Base-by-base conservation (phyloP, 2,329 filamentous ascomycete species). In the Metarhizium guizhouense region DNA sequence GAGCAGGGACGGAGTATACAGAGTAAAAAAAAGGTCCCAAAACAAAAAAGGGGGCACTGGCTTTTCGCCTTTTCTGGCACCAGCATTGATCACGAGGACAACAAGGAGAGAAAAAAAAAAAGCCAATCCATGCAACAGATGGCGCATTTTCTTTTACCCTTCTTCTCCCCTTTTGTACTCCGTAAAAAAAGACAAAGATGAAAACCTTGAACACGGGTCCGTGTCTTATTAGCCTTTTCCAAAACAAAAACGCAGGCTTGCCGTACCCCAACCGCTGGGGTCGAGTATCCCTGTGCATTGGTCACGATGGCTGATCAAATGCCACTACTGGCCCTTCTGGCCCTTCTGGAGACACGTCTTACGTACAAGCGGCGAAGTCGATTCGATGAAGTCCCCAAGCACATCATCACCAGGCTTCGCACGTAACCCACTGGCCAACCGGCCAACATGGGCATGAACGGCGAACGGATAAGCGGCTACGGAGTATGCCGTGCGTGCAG, bases 31-130 rank as follows among this genome's bases (percentile, higher is more conserved):
- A 18, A 20, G n/a, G 42, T 6, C n/a, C 18, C 7, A 30, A 30
- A 36, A 3, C 18, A 14, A 7, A 16, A 54, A 18, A 8, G 47
- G 47, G 49, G 53, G 38, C n/a, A 13, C 36, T 34, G 32, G 32
- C 6, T 34, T n/a, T 30, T 29, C 20, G 38, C 14, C 36, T 18
- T 29, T 25, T 45, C 43, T 53, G 51, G 45, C 47, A 29, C 43
- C 50, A 43, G 51, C n/a, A 53, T 32, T 16, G 51, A 63, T 65
- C 64, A 65, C 62, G 64, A 65, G 63, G 63, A 63, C 63, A 54
- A 58, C 61, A 63, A 58, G 60, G 58, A 61, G 56, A 63, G 58
- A 61, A 58, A 61, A 56, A 55, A 47, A 50, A 53, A 20, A 47
- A 53, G 25, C 25, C 25, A 36, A 47, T 10, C 4, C 20, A 34